phyloP scores from a whole-genome alignment of 2,329 filamentous ascomycete genomes.

The Fusarium sp. region DNA sequence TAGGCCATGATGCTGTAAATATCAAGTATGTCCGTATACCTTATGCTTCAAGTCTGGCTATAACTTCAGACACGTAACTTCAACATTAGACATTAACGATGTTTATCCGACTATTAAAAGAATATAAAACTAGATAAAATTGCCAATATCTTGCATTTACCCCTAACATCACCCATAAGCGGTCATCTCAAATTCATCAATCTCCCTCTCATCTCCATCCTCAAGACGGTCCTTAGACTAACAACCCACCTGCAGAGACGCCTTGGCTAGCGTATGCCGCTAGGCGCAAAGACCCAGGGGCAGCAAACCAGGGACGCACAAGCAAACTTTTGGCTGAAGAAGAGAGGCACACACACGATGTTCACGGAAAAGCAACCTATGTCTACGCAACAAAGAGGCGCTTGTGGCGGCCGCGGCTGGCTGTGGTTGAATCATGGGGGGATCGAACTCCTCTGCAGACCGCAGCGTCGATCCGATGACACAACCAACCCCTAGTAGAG shows the following conservation, averaged over 20 bases:
- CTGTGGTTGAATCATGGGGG: slow-evolving; percentile 9
- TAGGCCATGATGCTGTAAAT: slow-evolving; percentile 1
- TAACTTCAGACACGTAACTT: not conserved
- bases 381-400: slow-evolving; percentile 32
- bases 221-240: slow-evolving; percentile 29
- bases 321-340: slow-evolving; percentile 7
- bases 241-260: slow-evolving; percentile 32
- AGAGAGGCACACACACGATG: slow-evolving; percentile 10
- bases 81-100: not conserved
- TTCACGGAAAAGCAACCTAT: slow-evolving; percentile 14
- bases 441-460: slow-evolving; percentile 21
- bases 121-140: slow-evolving; percentile 1
- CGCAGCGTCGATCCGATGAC: slow-evolving; percentile 37
- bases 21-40: not conserved
- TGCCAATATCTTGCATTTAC: slow-evolving; percentile 5
- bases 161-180: slow-evolving; percentile 17
- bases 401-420: slow-evolving; percentile 39
- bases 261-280: slow-evolving; percentile 27
- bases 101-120: not conserved
- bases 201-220: slow-evolving; percentile 18
- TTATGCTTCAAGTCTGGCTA: not conserved
- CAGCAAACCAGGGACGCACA: not conserved
- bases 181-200: slow-evolving; percentile 20
- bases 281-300: slow-evolving; percentile 29
- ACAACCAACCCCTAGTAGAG: slow-evolving; percentile 16